phyloP scores from a whole-genome alignment of 2,329 filamentous ascomycete genomes.

The Talaromyces verruculosus region DNA sequence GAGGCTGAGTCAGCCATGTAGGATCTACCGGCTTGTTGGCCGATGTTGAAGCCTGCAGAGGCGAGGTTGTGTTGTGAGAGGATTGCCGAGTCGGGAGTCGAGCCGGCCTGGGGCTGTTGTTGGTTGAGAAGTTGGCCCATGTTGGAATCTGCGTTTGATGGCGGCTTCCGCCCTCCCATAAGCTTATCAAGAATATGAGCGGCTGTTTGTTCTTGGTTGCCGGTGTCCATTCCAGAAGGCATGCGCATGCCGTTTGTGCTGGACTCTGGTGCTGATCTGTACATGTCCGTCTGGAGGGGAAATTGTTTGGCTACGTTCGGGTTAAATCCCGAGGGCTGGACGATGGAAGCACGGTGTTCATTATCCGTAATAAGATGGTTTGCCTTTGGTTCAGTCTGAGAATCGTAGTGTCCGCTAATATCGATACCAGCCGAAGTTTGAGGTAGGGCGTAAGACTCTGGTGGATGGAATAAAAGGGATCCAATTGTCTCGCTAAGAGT shows the following conservation, averaged over 20 bases:
- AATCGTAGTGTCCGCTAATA: background rate
- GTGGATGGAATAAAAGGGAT: constrained; percentile 27
- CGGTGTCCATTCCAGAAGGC: background rate
- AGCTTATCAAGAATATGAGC: constrained; percentile 27
- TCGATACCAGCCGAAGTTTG: constrained; percentile 5
- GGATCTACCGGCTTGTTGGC: constrained; percentile 14
- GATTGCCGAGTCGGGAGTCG: constrained; percentile 36
- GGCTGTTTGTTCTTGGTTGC: constrained; percentile 16
- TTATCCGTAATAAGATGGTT: background rate
- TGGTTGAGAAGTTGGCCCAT: constrained; percentile 9
- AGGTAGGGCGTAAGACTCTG: constrained; percentile 3
- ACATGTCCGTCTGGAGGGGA: constrained; percentile 1
- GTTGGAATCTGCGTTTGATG: constrained; percentile 22
- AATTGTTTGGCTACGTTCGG: constrained; percentile 1
- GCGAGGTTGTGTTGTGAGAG: constrained; percentile 20
- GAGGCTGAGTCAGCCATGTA: constrained; percentile 19
- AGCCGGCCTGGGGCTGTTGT: constrained; percentile 14
- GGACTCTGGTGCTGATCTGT: background rate
- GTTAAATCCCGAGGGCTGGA: background rate
- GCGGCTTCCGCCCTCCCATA: constrained; percentile 14
- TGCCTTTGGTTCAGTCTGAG: constrained; percentile 1
- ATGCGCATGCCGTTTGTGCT: background rate
- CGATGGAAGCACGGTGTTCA: background rate
- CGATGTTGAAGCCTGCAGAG: constrained; percentile 7
- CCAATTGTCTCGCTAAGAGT: constrained; percentile 34